Evolutionary conservation across 345 rosid genomes (phyloP).

Genomic region (Eucalyptus paniculata): DNA sequence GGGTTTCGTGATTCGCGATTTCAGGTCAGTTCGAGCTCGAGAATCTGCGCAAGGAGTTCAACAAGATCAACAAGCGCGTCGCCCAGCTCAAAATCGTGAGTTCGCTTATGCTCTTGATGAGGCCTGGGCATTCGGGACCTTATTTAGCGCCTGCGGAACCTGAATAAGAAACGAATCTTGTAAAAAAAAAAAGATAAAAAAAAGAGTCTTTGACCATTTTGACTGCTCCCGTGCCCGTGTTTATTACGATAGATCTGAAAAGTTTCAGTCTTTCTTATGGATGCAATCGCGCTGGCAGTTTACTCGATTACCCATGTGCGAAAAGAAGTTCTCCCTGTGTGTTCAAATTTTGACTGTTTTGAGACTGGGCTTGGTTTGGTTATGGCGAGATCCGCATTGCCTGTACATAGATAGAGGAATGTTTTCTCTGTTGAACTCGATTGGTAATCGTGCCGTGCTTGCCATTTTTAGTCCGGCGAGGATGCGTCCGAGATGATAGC

Average conservation of each 20-base stretch:
- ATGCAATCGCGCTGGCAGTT: neutral
- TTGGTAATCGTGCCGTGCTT: neutral
- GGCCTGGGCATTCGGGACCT: neutral
- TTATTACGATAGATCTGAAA: neutral
- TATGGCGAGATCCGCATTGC: neutral
- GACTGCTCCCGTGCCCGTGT: neutral
- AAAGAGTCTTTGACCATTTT: neutral
- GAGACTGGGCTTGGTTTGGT: neutral
- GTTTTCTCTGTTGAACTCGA: neutral
- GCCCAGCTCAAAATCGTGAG: slow-evolving; percentile 71
- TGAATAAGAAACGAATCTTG: neutral
- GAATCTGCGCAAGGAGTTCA: slow-evolving; percentile 48
- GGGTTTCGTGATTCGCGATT: neutral
- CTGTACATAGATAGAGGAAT: neutral
- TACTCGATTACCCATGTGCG: neutral
- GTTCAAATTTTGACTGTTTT: neutral
- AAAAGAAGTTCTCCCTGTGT: neutral
- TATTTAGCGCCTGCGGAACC: neutral
- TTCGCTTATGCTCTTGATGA: neutral
- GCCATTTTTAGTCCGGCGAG: slow-evolving; percentile 16
- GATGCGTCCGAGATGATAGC: slow-evolving; percentile 50
- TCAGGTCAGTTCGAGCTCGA: slow-evolving; percentile 73
- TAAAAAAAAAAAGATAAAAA: no score
- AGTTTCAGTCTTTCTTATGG: neutral
- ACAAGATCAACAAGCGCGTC: slow-evolving; percentile 53